phyloP scores from a whole-genome alignment of 2,329 filamentous ascomycete genomes.

The Blumeria graminis region DNA sequence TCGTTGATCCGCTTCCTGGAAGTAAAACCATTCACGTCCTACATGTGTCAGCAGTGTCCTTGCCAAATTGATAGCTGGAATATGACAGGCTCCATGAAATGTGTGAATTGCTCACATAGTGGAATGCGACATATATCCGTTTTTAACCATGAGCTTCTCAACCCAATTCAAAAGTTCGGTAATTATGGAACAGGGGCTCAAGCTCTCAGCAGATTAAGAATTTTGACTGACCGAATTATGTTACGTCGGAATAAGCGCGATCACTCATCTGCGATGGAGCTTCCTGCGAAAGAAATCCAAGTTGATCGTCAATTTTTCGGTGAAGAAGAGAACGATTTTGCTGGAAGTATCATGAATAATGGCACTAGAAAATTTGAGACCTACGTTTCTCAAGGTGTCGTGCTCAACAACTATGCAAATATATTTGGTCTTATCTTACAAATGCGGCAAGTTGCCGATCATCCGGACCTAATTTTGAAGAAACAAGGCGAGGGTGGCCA shows the following conservation, averaged over 20 bases:
- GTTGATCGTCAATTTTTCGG: slow-evolving; percentile 92
- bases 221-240: slow-evolving; percentile 89
- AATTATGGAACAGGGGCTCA: slow-evolving; percentile 35
- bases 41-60: slow-evolving; percentile 70
- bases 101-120: slow-evolving; percentile 39
- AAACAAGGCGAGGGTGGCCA: slow-evolving; percentile 69
- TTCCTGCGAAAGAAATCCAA: slow-evolving; percentile 81
- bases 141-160: slow-evolving; percentile 87
- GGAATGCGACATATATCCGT: slow-evolving; percentile 41
- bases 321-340: slow-evolving; percentile 88
- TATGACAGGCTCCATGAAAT: slow-evolving; percentile 46
- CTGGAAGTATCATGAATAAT: slow-evolving; percentile 83
- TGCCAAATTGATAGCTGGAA: slow-evolving; percentile 71
- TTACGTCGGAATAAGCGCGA: slow-evolving; percentile 83
- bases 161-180: slow-evolving; percentile 46
- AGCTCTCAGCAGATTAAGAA: slow-evolving; percentile 59
- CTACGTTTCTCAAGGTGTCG: slow-evolving; percentile 79
- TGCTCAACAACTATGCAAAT: slow-evolving; percentile 95
- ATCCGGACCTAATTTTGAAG: slow-evolving; percentile 81
- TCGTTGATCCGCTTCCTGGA: slow-evolving; percentile 82
- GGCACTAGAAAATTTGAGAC: slow-evolving; percentile 78
- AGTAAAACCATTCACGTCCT: slow-evolving; percentile 70
- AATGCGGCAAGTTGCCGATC: slow-evolving; percentile 93
- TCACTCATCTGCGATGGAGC: slow-evolving; percentile 81
- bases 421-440: slow-evolving; percentile 98